These are phyloP conservation scores for Cryptosporidium muris DNA, from an alignment of 169 alveolate genomes.

Conservation along the genomic window DNA sequence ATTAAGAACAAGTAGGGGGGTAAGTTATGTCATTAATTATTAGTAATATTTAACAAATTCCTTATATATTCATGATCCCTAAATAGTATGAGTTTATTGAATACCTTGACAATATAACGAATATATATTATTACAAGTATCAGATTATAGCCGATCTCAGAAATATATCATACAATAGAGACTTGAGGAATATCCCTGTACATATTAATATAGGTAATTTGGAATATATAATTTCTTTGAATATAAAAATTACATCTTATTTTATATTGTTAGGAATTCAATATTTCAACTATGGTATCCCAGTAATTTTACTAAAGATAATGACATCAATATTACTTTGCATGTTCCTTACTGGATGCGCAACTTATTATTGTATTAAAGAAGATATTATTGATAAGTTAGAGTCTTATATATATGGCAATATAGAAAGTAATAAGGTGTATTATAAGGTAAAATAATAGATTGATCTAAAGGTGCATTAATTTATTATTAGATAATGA, in stretches of 20 bases:
- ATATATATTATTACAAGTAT: not conserved
- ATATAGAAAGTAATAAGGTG: no score
- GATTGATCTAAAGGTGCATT: no score
- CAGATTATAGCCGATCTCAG: slow-evolving; percentile 3
- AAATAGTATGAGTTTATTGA: not conserved
- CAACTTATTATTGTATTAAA: no score
- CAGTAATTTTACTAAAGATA: not conserved
- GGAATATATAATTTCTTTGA: not conserved
- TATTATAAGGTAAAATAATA: no score
- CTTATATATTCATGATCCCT: not conserved
- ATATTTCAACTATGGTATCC: slow-evolving; percentile 1
- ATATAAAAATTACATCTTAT: not conserved
- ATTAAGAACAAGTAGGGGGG: not conserved
- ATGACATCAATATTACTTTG: slow-evolving; percentile 8
- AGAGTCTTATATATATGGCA: no score
- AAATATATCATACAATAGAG: slow-evolving; percentile 2
- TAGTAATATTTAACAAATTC: not conserved
- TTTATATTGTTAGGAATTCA: not conserved
- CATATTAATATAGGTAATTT: slow-evolving; percentile 26
- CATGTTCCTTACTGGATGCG: not conserved
- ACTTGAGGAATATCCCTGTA: slow-evolving; percentile 2
- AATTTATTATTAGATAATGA: no score
- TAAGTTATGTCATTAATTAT: not conserved
- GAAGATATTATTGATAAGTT: no score
- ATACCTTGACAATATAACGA: no score